Evolutionary conservation across 495 filamentous ascomycete genomes (phyloP).

Genomic region (Pyrenopolyporus hunteri): DNA sequence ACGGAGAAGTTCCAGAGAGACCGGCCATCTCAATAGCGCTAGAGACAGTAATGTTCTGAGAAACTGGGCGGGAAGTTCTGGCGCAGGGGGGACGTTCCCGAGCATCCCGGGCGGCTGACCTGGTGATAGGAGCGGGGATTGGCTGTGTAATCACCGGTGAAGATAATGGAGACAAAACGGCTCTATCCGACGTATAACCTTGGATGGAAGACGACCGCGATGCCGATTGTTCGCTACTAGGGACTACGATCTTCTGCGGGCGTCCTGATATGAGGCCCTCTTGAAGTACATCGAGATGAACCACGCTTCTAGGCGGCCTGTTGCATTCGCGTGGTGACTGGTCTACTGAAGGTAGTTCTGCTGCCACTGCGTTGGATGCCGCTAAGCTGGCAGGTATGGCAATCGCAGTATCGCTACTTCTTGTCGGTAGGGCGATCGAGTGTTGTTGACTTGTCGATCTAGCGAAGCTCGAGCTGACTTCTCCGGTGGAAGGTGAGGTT

Average conservation of each 20-base stretch:
- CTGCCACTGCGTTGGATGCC: background rate
- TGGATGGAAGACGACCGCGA: background rate
- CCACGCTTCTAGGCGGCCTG: background rate
- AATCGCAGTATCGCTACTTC: background rate
- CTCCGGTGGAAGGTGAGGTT: background rate
- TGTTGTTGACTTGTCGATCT: slow-evolving; percentile 2
- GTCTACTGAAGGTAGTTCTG: background rate
- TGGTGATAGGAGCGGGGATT: background rate
- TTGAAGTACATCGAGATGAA: background rate
- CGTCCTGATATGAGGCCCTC: background rate
- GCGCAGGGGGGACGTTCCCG: background rate
- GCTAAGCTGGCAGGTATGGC: background rate
- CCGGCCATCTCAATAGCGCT: background rate
- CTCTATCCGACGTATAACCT: background rate
- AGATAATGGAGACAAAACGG: background rate
- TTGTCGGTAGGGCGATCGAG: background rate
- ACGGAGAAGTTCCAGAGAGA: background rate
- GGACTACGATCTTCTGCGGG: slow-evolving; percentile 2
- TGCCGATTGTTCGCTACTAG: background rate
- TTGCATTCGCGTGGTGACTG: background rate
- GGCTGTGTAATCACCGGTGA: background rate
- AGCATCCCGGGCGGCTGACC: background rate
- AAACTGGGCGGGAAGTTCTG: background rate
- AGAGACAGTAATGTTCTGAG: background rate
- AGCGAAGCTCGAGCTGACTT: background rate